A percentile compares a stretch with the other conserved stretches of the same genome.
Conservation (phyloP, 2,329 filamentous ascomycete genomes). For the Rhytidhysteron rufulum region DNA sequence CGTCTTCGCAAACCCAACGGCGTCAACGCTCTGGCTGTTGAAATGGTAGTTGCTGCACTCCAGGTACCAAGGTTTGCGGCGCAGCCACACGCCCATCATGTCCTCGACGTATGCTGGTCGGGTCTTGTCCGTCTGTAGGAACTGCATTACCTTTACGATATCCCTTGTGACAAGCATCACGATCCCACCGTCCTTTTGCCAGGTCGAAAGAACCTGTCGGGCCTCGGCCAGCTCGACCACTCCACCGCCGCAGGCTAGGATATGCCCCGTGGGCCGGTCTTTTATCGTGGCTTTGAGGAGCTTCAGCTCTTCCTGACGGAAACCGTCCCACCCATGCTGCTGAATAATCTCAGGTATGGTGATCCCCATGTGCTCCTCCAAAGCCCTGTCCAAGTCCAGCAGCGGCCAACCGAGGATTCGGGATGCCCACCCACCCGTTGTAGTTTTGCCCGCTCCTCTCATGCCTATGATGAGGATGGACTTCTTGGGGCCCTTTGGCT, state of each 20-base stretch:
- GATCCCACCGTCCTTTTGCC: slow-evolving; percentile 71
- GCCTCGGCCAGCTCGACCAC: slow-evolving; percentile 83
- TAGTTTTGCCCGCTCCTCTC: slow-evolving; percentile 96
- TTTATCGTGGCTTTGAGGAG: slow-evolving; percentile 70
- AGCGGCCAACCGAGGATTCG: slow-evolving; percentile 71
- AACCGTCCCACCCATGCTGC: slow-evolving; percentile 78
- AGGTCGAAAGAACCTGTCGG: slow-evolving; percentile 68
- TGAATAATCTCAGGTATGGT: slow-evolving; percentile 85
- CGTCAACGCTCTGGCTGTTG: slow-evolving; percentile 67
- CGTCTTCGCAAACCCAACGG: slow-evolving; percentile 48
- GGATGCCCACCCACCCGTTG: slow-evolving; percentile 81
- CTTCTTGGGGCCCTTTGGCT: slow-evolving; percentile 41
- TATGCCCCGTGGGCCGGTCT: slow-evolving; percentile 69
- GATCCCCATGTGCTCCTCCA: slow-evolving; percentile 70
- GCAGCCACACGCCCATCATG: slow-evolving; percentile 85
- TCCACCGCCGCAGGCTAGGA: slow-evolving; percentile 92
- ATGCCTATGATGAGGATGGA: slow-evolving; percentile 96
- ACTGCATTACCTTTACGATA: slow-evolving; percentile 82
- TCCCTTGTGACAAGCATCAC: slow-evolving; percentile 86
- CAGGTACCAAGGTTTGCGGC: slow-evolving; percentile 83
- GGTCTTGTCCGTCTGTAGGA: slow-evolving; percentile 82
- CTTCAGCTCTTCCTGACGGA: slow-evolving; percentile 73
- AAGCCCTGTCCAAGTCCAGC: slow-evolving; percentile 81
- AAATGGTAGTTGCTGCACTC: slow-evolving; percentile 95
- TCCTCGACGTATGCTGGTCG: slow-evolving; percentile 90